These are phyloP conservation scores for Thielaviopsis cerberus DNA, from an alignment of 2,329 filamentous ascomycete species.

Conservation along the genomic window DNA sequence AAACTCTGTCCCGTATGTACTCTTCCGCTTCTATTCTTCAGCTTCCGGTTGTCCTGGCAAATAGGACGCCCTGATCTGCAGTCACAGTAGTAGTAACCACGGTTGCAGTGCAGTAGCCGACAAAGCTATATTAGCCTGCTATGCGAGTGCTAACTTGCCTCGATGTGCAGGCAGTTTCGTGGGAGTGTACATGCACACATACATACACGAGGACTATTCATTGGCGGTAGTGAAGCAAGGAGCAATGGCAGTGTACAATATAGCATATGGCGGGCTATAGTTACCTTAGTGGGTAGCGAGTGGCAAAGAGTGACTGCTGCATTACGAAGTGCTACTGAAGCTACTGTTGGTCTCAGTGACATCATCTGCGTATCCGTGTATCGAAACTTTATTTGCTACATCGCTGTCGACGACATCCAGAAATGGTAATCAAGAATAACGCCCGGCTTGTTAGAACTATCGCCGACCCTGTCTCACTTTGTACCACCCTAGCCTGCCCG, in stretches of 20 bases:
- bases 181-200: too few relatives aligned
- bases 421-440: not conserved
- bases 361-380: not conserved
- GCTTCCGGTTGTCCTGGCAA: not conserved
- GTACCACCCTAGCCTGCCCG: not conserved
- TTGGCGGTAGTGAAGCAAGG: too few relatives aligned
- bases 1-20: not conserved
- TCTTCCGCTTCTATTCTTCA: not conserved
- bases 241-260: too few relatives aligned
- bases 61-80: not conserved
- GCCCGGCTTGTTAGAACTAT: not conserved
- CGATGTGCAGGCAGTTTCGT: not conserved
- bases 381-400: not conserved
- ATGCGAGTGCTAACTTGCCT: not conserved
- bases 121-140: not conserved
- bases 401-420: not conserved
- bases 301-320: not conserved
- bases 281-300: not conserved
- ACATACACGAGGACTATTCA: too few relatives aligned
- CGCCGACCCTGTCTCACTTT: not conserved
- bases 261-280: too few relatives aligned
- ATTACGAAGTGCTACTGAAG: not conserved
- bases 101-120: not conserved
- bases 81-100: not conserved
- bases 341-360: not conserved